Evolutionary conservation across 257 asterid genomes (phyloP).

Genomic region (Solanum gracilifrons): DNA sequence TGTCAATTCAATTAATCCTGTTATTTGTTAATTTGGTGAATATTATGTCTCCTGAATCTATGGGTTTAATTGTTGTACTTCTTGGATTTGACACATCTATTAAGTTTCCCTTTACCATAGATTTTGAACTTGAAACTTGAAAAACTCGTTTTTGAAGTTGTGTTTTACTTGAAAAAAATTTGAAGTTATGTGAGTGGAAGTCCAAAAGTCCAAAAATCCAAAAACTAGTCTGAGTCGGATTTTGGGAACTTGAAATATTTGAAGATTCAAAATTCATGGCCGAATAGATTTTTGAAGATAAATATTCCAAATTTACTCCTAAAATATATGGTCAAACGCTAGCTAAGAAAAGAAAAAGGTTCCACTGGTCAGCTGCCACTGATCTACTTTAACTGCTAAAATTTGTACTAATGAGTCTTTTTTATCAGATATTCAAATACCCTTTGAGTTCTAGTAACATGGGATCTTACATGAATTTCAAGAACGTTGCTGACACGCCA

Average conservation of each 20-base stretch:
- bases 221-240: background rate
- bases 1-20: background rate
- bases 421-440: conserved; percentile 18
- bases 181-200: background rate
- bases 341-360: background rate
- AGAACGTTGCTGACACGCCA: conserved; percentile 39
- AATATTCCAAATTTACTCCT: background rate
- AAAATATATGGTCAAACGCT: background rate
- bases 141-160: background rate
- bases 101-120: background rate
- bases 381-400: conserved; percentile 1
- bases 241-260: background rate
- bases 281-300: background rate
- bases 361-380: background rate
- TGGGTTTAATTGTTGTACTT: background rate
- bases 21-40: background rate
- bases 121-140: background rate
- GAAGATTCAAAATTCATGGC: background rate
- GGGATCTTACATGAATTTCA: conserved; percentile 80
- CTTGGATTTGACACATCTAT: background rate
- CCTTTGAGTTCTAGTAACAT: conserved; percentile 18
- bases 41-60: background rate
- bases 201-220: background rate
- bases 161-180: background rate
- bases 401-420: conserved; percentile 5